phyloP scores from a whole-genome alignment of 371 early-diverging fungal species.

The Choanephora cucurbitarum region DNA sequence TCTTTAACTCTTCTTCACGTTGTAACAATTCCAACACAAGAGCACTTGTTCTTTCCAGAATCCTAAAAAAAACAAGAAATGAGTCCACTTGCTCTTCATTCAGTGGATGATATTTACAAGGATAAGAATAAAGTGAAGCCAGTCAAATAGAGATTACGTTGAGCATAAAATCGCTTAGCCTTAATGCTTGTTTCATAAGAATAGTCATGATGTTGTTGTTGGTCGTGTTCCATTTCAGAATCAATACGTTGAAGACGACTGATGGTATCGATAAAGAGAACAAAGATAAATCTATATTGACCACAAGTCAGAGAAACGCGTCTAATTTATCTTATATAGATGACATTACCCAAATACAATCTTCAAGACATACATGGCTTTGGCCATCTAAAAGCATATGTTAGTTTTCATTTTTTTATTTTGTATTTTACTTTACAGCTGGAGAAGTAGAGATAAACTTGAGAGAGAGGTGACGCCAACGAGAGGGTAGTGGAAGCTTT shows the following conservation, averaged over 20 bases:
- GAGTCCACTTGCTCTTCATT: too few relatives aligned
- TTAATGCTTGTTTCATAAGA: slow-evolving; percentile 64
- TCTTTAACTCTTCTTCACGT: slow-evolving; percentile 68
- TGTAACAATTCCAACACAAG: slow-evolving; percentile 70
- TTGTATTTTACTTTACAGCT: slow-evolving; percentile 25
- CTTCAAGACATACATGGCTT: slow-evolving; percentile 55
- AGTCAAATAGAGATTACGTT: slow-evolving; percentile 88
- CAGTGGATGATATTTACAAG: slow-evolving; percentile 43
- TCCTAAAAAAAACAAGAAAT: slow-evolving; percentile 25
- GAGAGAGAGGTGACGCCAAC: slow-evolving; percentile 59
- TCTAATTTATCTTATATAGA: too few relatives aligned
- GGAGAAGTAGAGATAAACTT: slow-evolving; percentile 55
- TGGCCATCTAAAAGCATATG: slow-evolving; percentile 37
- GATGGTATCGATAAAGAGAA: slow-evolving; percentile 69
- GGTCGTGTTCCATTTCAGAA: slow-evolving; percentile 25
- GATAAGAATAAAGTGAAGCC: slow-evolving; percentile 89
- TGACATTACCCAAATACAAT: slow-evolving; percentile 61
- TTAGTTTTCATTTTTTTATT: neutral
- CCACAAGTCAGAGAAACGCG: too few relatives aligned
- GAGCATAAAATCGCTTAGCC: slow-evolving; percentile 83
- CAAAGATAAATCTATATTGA: slow-evolving; percentile 57
- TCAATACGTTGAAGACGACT: slow-evolving; percentile 69
- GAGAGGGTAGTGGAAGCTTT: slow-evolving; percentile 66
- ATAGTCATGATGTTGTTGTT: slow-evolving; percentile 39
- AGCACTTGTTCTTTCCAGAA: slow-evolving; percentile 76